Evolutionary conservation across 768 basidiomycete genomes (phyloP).

Genomic region (Russula lepida): DNA sequence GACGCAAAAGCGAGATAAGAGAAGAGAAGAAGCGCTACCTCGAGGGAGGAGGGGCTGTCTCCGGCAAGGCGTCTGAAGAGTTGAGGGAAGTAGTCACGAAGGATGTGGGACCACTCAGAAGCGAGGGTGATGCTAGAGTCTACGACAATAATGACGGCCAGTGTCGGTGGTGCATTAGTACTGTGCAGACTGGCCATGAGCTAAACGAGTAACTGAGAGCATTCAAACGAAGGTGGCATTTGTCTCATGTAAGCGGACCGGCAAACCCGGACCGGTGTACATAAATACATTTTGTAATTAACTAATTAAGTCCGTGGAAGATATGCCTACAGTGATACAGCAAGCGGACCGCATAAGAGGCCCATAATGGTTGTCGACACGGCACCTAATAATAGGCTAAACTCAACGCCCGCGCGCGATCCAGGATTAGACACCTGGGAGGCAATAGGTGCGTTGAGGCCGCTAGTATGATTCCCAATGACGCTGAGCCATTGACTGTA

Average conservation of each 20-base stretch:
- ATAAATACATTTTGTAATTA: background rate
- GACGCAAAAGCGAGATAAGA: background rate
- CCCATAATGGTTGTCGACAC: background rate
- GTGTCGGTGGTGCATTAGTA: background rate
- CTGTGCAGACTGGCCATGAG: slow-evolving; percentile 6
- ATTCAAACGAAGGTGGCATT: too few relatives aligned
- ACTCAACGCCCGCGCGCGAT: background rate
- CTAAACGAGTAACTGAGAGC: background rate
- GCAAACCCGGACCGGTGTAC: background rate
- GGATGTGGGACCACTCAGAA: slow-evolving; percentile 15
- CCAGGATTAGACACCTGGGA: background rate
- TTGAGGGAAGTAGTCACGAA: slow-evolving; percentile 8
- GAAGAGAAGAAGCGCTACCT: background rate
- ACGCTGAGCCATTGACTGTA: slow-evolving; percentile 27
- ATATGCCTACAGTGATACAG: background rate
- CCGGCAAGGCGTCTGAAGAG: slow-evolving; percentile 18
- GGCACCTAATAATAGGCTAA: background rate
- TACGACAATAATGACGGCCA: slow-evolving; percentile 16
- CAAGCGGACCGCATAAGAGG: background rate
- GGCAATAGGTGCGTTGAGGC: background rate
- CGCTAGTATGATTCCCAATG: slow-evolving; percentile 26
- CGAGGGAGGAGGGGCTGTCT: background rate
- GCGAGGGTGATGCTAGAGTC: slow-evolving; percentile 21
- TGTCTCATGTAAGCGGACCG: background rate
- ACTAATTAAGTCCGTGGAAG: background rate